Evolutionary conservation across 208 protist genomes (phyloP).

Genomic region (Crithidia fasciculata): DNA sequence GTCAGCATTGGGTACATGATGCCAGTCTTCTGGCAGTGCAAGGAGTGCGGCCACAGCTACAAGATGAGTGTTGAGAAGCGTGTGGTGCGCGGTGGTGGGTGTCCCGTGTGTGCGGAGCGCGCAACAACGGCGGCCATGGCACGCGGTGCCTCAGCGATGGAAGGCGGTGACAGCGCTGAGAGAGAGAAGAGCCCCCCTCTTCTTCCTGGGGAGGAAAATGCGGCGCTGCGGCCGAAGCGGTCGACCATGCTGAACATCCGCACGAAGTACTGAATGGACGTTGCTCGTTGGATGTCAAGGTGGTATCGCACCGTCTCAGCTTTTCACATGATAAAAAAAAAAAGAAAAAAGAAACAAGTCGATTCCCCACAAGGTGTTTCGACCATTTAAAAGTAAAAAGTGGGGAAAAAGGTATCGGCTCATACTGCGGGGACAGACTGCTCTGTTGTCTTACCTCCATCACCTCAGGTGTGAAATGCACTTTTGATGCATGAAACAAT

Average conservation of each 20-base stretch:
- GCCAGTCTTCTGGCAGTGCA: slow-evolving; percentile 84
- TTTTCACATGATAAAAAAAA: no score
- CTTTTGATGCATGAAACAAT: no score
- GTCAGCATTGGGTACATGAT: slow-evolving; percentile 80
- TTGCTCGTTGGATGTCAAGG: no score
- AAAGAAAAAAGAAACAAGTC: no score
- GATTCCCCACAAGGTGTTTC: no score
- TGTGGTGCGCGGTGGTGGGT: slow-evolving; percentile 84
- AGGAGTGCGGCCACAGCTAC: slow-evolving; percentile 54
- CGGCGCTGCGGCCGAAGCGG: slow-evolving; percentile 72
- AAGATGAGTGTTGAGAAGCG: slow-evolving; percentile 90
- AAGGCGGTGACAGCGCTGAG: not conserved
- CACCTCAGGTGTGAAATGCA: no score
- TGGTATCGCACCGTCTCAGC: no score
- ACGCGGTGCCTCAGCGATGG: slow-evolving; percentile 1
- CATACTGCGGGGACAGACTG: no score
- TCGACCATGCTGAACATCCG: slow-evolving; percentile 79
- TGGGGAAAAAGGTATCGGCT: no score
- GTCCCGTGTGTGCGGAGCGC: slow-evolving; percentile 53
- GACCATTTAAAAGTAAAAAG: no score
- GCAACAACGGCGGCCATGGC: slow-evolving; percentile 3
- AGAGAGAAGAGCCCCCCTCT: not conserved
- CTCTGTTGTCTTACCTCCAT: no score
- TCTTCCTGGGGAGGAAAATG: slow-evolving; percentile 70
- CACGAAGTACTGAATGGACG: slow-evolving; percentile 76